Evolutionary conservation across 2,329 filamentous ascomycete species (phyloP).

Genomic region (Fusarium aywerte): DNA sequence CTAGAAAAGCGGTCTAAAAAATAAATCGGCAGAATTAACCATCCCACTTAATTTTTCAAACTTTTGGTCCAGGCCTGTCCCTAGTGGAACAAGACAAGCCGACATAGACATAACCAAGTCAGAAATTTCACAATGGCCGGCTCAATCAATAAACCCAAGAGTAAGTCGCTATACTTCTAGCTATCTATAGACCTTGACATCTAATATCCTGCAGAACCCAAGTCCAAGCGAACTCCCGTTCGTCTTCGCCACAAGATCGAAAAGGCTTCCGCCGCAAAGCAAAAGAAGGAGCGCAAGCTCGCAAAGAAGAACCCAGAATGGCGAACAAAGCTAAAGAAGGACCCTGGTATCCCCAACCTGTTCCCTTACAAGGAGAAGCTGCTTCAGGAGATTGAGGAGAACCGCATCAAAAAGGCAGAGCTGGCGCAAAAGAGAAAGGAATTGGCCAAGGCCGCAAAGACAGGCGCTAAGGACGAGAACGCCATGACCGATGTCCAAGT

Average conservation of each 20-base stretch:
- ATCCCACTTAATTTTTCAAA: slow-evolving; percentile 55
- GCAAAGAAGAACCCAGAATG: slow-evolving; percentile 98
- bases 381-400: slow-evolving; percentile 93
- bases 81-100: slow-evolving; percentile 19
- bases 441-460: slow-evolving; percentile 74
- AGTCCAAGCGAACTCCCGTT: slow-evolving; percentile 90
- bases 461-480: slow-evolving; percentile 60
- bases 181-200: background rate
- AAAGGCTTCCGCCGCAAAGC: slow-evolving; percentile 89
- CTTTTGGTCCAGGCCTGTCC: slow-evolving; percentile 29
- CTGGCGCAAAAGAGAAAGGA: slow-evolving; percentile 78
- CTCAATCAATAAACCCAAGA: slow-evolving; percentile 65
- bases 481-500: slow-evolving; percentile 59
- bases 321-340: slow-evolving; percentile 94
- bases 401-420: slow-evolving; percentile 81
- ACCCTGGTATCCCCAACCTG: slow-evolving; percentile 95
- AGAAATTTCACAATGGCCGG: slow-evolving; percentile 59
- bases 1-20: slow-evolving; percentile 49
- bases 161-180: slow-evolving; percentile 49
- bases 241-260: slow-evolving; percentile 96
- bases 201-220: slow-evolving; percentile 73
- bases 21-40: slow-evolving; percentile 51
- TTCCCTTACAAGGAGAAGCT: slow-evolving; percentile 99
- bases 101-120: slow-evolving; percentile 14
- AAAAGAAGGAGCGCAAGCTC: slow-evolving; percentile 86